Evolutionary conservation across 176 grass and related monocot species (phyloP), one percentile per base, ranked within the genome.

Genomic region (Ampelocalamus luodianensis): DNA sequence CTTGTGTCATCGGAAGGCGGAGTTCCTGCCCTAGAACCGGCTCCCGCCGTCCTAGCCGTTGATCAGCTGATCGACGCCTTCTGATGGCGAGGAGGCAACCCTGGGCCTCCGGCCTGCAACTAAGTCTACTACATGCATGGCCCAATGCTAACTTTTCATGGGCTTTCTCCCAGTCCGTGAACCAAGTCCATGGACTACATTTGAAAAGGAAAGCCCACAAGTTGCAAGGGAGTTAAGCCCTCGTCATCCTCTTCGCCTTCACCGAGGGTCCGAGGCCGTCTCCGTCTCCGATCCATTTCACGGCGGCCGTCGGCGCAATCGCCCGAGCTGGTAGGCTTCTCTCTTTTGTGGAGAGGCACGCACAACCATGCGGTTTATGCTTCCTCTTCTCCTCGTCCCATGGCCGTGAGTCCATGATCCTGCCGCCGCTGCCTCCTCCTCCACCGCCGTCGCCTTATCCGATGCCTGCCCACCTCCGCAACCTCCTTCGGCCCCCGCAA

Each of bases 401-500:
- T 38, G 12, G 56, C 42, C 4, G 56, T 27, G 83, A 72, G 16
- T 66, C 60, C 84, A 87, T 90, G 89, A 79, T 66, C 38, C 49
- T 5, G 74, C 67, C 79, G 37, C 49, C 49, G 1, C 49, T 17
- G 10, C 44, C 8, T 12, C 55, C 54, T 1, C 65, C 78, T 69
- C 63, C 10, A 5, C 26, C 39, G 48, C 48, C 29, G 1, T 67
- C 26, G 37, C 36, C 5, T 48, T 86, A 56, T 46, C 74, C 60
- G 48, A 90, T 90, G 89, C 62, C 51, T 71, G 49, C 54, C 74
- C 48, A 34, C 60, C 68, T 68, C 59, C 17, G 42, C n/a, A 46
- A 48, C 38, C 45, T 65, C 65, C 83, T 82, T 73, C 60, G 67
- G 46, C 38, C 78, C 78, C 58, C 59, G 58, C 46, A 7, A 7